Conservation (phyloP, 2,329 filamentous ascomycete genomes). For the Macrophomina pseudophaseolina region DNA sequence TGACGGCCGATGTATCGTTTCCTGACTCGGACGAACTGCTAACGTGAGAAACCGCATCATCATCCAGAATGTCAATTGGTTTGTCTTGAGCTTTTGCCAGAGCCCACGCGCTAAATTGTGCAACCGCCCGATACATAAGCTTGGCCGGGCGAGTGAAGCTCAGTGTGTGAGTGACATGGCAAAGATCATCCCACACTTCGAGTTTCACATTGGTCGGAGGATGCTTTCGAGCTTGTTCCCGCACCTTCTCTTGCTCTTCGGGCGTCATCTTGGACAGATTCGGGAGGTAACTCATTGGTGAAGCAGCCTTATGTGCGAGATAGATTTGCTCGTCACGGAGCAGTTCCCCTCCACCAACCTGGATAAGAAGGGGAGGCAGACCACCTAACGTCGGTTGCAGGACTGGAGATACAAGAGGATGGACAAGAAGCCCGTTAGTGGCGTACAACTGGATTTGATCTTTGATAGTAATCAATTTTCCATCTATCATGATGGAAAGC, state of each 20-base stretch:
- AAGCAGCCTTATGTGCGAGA: constrained; percentile 89
- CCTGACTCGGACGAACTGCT: constrained; percentile 57
- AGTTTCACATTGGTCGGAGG: constrained; percentile 89
- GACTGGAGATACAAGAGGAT: constrained; percentile 88
- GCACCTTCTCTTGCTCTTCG: constrained; percentile 56
- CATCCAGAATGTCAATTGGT: constrained; percentile 79
- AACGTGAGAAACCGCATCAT: constrained; percentile 77
- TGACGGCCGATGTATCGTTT: constrained; percentile 10
- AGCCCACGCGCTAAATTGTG: constrained; percentile 93
- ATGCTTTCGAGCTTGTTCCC: constrained; percentile 72
- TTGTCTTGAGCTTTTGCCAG: constrained; percentile 80
- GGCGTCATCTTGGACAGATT: constrained; percentile 35
- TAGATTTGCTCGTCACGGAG: constrained; percentile 95
- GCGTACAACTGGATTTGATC: constrained; percentile 92
- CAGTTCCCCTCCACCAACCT: constrained; percentile 86
- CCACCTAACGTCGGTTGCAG: constrained; percentile 89
- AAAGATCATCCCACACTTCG: constrained; percentile 95
- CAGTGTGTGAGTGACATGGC: constrained; percentile 89
- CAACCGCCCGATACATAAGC: constrained; percentile 90
- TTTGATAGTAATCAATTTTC: constrained; percentile 72
- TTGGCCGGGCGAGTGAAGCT: constrained; percentile 96
- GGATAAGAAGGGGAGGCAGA: constrained; percentile 82
- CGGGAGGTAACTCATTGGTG: constrained; percentile 78
- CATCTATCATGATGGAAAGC: constrained; percentile 71
- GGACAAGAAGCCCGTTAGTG: constrained; percentile 81